Base-by-base conservation (phyloP, 441 rosid genomes). In the Erodium texanum region DNA sequence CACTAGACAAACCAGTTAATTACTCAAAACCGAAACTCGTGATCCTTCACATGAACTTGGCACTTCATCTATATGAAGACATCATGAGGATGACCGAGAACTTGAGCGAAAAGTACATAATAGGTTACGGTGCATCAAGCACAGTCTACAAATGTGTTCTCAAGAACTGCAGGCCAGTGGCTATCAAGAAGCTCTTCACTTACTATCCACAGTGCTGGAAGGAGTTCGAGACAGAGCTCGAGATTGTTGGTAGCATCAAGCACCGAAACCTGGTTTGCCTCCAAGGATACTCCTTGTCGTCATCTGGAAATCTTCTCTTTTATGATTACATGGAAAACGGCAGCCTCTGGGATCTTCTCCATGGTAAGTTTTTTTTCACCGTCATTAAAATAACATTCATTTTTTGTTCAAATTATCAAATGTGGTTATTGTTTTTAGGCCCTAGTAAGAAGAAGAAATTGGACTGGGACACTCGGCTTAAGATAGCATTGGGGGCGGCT, bases 71-170 rank as follows among this genome's bases (percentile, higher is more conserved):
- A 23, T 92, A 94, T 0, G 97, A 94, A 76, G 99, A 94, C 78
- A 92, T 94, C 66, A 92, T 87, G 99, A 84, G 97, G 84, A 90
- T 94, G 99, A 94, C 96, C 0, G 99, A 94, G 80, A 92, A 89
- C 76, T 79, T 94, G 66, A 94, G 90, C 70, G 97, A 89, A 85
- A 88, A 94, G 79, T 89, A 92, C 41, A 82, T 89, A 71, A 87
- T 89, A 64, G 99, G 99, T 34, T 71, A 70, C 50, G 99, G 99
- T 54, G 98, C 99, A 65, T 92, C 98, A 11, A 92, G 97, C 81
- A 87, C 93, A 0, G 99, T 94, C 5, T 94, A 92, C 82, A 94
- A 89, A 70, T 94, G 98, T 56, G 90, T 94, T 50, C 89, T 94
- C 23, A 94, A 94, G 69, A 94, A 87, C 76, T 94, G 99, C 83